Conservation (phyloP, 176 grass and related monocot species). For the bread wheat (Triticum aestivum) region DNA sequence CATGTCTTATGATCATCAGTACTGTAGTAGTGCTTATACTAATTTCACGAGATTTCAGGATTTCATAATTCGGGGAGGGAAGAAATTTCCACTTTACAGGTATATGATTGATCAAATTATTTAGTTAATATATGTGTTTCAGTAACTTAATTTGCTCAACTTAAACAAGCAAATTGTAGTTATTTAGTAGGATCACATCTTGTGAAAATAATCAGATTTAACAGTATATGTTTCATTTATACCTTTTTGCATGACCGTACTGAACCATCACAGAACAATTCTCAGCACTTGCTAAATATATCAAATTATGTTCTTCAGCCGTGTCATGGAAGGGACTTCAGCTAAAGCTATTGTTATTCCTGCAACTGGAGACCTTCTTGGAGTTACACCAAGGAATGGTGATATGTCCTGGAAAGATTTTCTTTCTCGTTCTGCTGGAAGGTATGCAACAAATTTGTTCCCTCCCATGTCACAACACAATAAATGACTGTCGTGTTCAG, state of each 20-base stretch:
- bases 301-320: constrained; percentile 48
- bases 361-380: constrained; percentile 47
- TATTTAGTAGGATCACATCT: not conserved
- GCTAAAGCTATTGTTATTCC: constrained; percentile 77
- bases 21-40: not conserved
- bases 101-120: constrained; percentile 32
- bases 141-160: not conserved
- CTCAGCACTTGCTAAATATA: not conserved
- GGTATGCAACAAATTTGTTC: constrained; percentile 20
- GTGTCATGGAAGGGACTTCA: constrained; percentile 69
- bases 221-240: not conserved
- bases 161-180: not conserved
- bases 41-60: constrained; percentile 59
- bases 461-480: not conserved
- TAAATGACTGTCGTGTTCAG: not conserved
- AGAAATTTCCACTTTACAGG: constrained; percentile 90
- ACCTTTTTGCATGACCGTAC: not conserved
- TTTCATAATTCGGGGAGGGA: constrained; percentile 86
- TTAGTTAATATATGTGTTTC: not conserved
- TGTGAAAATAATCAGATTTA: not conserved
- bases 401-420: constrained; percentile 93
- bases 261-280: not conserved
- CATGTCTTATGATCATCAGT: not conserved
- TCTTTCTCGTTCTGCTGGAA: constrained; percentile 50
- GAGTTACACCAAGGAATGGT: constrained; percentile 63